Percentiles rank a stretch among this genome's conserved stretches.
phyloP scores from a whole-genome alignment of 192 early-diverging fungal species.

The Backusella australiensis region DNA sequence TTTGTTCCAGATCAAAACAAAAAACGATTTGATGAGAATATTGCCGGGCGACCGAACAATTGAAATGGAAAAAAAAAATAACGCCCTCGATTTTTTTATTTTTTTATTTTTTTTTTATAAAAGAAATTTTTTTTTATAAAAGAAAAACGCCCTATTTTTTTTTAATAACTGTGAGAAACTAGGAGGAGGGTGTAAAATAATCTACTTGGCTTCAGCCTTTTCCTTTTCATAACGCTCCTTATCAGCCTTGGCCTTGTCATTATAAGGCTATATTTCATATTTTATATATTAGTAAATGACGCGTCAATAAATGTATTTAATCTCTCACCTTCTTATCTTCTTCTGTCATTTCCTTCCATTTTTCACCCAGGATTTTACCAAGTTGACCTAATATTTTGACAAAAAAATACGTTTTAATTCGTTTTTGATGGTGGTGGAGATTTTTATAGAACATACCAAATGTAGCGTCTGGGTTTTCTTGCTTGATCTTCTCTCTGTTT shows the following conservation, averaged over 20 bases:
- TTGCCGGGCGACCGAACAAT: no score
- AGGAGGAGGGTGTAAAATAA: not conserved
- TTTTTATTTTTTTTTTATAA: not conserved
- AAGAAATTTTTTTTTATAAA: not conserved
- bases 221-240: conserved; percentile 36
- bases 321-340: conserved; percentile 18
- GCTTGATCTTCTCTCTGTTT: conserved; percentile 73
- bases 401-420: no score
- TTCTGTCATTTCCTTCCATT: conserved; percentile 32
- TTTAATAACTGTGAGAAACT: not conserved
- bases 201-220: conserved; percentile 20
- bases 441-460: conserved; percentile 45
- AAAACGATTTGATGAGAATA: not conserved
- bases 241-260: conserved; percentile 27
- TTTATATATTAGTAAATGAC: not conserved
- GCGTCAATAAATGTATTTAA: not conserved
- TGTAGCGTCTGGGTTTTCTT: conserved; percentile 70
- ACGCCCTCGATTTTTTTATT: not conserved
- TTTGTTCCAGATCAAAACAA: not conserved
- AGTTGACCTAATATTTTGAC: conserved; percentile 21
- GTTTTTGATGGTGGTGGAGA: no score
- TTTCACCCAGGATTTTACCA: conserved; percentile 37
- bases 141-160: not conserved
- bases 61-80: not conserved
- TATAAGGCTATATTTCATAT: conserved; percentile 6